Evolutionary conservation across 176 grass and related monocot species (phyloP).

Genomic region (Oryza glumipatula): DNA sequence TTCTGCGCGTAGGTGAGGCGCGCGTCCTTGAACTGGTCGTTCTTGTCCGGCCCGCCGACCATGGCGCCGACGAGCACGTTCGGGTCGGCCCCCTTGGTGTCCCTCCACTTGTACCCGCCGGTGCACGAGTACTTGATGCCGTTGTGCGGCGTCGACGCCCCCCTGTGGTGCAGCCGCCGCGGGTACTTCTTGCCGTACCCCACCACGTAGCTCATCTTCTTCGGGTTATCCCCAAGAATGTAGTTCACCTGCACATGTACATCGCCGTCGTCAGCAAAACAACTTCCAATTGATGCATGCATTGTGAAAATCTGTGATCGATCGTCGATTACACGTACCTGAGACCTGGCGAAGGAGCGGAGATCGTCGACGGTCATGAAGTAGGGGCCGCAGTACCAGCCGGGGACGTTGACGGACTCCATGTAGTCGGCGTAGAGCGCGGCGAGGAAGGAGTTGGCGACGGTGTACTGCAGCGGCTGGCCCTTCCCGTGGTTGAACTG

Average conservation of each 20-base stretch:
- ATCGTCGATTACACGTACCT: slow-evolving; percentile 39
- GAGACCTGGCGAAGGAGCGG: slow-evolving; percentile 67
- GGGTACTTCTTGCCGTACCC: slow-evolving; percentile 90
- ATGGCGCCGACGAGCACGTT: slow-evolving; percentile 82
- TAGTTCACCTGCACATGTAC: slow-evolving; percentile 62
- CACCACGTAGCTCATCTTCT: slow-evolving; percentile 93
- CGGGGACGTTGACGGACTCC: slow-evolving; percentile 74
- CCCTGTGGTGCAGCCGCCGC: slow-evolving; percentile 70
- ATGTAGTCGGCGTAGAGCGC: slow-evolving; percentile 92
- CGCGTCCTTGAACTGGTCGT: slow-evolving; percentile 67
- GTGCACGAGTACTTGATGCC: slow-evolving; percentile 87
- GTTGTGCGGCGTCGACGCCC: slow-evolving; percentile 82
- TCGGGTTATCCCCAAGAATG: slow-evolving; percentile 80
- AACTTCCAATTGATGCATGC: neutral
- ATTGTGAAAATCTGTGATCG: neutral
- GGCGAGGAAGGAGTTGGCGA: slow-evolving; percentile 77
- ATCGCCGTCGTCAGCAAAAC: neutral
- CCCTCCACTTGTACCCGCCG: slow-evolving; percentile 69
- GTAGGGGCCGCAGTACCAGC: slow-evolving; percentile 85
- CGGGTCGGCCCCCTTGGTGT: slow-evolving; percentile 66
- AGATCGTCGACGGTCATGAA: slow-evolving; percentile 68
- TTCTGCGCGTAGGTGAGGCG: slow-evolving; percentile 65
- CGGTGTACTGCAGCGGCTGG: slow-evolving; percentile 75
- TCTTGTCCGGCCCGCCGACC: slow-evolving; percentile 83
- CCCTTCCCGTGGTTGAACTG: slow-evolving; percentile 75